Conservation (phyloP, 345 rosid genomes). For the Eucalyptus cladocalyx region DNA sequence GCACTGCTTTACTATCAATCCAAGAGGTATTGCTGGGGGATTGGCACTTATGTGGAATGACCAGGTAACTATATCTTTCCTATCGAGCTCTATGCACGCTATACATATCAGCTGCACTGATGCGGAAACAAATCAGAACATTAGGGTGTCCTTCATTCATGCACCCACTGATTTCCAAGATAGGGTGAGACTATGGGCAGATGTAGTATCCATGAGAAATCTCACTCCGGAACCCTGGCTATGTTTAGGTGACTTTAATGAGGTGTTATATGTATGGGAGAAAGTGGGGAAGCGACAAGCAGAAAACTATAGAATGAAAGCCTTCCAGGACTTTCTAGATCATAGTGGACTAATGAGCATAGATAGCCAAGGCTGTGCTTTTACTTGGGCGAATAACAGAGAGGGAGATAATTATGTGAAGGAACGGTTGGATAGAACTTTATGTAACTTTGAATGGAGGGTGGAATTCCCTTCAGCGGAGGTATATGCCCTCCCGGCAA, state of each 20-base stretch:
- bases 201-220: no score
- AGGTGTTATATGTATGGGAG: neutral
- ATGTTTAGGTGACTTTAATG: neutral
- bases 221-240: neutral
- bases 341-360: neutral
- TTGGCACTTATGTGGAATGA: neutral
- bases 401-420: neutral
- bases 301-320: no score
- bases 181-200: neutral
- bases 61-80: neutral
- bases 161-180: neutral
- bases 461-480: neutral
- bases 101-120: no score
- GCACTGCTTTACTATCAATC: no score
- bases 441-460: neutral
- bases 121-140: neutral
- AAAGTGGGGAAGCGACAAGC: neutral
- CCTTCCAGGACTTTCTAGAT: no score
- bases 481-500: rapidly evolving
- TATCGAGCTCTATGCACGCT: no score
- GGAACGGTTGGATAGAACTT: neutral
- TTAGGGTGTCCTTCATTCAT: no score
- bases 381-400: neutral
- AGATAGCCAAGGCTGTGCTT: rapidly evolving
- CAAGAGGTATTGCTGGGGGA: neutral